Conservation (phyloP, 1,284 basidiomycete genomes). For the Apiotrichum gracile region DNA sequence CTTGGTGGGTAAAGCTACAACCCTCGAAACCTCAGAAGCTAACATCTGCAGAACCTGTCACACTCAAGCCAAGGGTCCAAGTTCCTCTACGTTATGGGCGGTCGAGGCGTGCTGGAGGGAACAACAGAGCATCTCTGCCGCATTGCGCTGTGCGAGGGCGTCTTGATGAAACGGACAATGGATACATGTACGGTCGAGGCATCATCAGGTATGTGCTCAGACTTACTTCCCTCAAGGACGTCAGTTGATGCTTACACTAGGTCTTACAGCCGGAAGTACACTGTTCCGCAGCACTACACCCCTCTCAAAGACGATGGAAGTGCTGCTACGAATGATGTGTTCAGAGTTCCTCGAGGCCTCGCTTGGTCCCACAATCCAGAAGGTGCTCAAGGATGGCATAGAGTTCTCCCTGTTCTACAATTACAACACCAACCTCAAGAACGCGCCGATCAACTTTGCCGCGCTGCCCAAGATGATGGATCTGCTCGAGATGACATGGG, state of each 20-base stretch:
- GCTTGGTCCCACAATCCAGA: constrained; percentile 22
- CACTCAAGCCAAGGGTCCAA: constrained; percentile 2
- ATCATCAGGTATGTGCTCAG: neutral
- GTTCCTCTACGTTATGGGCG: constrained; percentile 14
- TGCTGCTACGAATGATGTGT: constrained; percentile 28
- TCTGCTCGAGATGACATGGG: constrained; percentile 22
- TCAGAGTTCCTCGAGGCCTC: constrained; percentile 21
- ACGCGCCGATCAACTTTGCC: constrained; percentile 7
- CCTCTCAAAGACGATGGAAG: constrained; percentile 26
- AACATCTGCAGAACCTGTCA: neutral
- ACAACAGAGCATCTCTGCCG: constrained; percentile 13
- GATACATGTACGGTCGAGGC: constrained; percentile 8
- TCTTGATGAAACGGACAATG: constrained; percentile 13
- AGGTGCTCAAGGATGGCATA: constrained; percentile 7
- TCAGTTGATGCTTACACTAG: neutral
- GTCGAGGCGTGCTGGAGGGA: constrained; percentile 14
- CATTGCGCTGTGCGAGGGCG: constrained; percentile 20
- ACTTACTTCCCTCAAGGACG: neutral
- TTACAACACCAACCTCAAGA: neutral
- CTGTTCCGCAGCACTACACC: constrained; percentile 32
- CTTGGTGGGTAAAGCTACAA: neutral
- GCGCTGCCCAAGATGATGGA: constrained; percentile 2
- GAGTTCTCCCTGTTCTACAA: constrained; percentile 6
- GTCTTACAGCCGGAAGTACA: constrained; percentile 18
- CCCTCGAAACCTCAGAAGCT: neutral